phyloP scores from a whole-genome alignment of 306 rosid genomes.

The Aeschynomene evenia region DNA sequence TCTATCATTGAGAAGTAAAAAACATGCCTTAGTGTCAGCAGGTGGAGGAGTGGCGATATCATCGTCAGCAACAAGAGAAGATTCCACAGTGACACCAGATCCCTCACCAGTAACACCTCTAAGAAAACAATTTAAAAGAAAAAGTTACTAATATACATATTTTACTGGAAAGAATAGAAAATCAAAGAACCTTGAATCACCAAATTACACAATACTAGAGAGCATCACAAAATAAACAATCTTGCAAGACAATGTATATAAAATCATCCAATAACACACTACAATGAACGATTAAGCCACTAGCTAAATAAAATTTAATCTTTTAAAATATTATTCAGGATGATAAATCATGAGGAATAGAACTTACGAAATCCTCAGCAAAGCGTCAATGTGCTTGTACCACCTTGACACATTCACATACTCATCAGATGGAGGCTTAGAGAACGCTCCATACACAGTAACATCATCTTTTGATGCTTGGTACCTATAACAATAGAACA shows the following conservation, averaged over 20 bases:
- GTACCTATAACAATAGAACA: constrained; percentile 46
- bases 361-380: constrained; percentile 87
- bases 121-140: neutral
- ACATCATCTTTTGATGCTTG: constrained; percentile 93
- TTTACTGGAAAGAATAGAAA: neutral
- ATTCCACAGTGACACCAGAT: constrained; percentile 67
- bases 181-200: neutral
- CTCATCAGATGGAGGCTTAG: constrained; percentile 55
- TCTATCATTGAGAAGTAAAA: neutral
- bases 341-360: neutral
- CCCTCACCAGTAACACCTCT: constrained; percentile 95
- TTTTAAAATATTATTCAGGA: neutral
- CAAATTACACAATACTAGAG: neutral
- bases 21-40: constrained; percentile 69
- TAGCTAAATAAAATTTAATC: neutral
- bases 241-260: too few species aligned
- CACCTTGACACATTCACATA: constrained; percentile 74
- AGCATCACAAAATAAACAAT: neutral
- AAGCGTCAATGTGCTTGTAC: constrained; percentile 78
- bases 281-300: neutral
- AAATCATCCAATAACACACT: neutral
- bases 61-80: constrained; percentile 52
- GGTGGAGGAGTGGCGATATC: constrained; percentile 80
- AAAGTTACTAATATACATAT: neutral
- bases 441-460: constrained; percentile 60